Conservation (phyloP, 2,329 filamentous ascomycete species). For the Exophiala sideris region DNA sequence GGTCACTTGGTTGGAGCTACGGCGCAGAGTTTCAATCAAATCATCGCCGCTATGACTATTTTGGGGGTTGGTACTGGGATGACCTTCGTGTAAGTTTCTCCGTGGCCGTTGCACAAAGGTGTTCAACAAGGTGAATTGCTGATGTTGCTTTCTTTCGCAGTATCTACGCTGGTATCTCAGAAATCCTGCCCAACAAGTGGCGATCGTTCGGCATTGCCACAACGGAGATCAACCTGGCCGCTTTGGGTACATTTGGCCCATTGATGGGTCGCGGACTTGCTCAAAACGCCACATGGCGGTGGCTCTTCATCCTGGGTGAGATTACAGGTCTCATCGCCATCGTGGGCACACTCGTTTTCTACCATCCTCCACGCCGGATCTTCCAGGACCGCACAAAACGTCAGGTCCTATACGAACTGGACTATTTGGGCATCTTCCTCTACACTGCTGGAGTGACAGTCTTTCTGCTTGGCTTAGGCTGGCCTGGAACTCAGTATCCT, state of each 20-base stretch:
- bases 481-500: slow-evolving; percentile 40
- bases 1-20: slow-evolving; percentile 38
- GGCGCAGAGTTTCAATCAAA: slow-evolving; percentile 34
- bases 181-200: slow-evolving; percentile 5
- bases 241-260: neutral
- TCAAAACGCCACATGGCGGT: slow-evolving; percentile 1
- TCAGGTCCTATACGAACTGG: slow-evolving; percentile 43
- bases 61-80: slow-evolving; percentile 37
- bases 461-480: slow-evolving; percentile 44
- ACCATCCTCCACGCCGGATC: slow-evolving; percentile 48
- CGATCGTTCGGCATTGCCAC: neutral
- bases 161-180: slow-evolving; percentile 1
- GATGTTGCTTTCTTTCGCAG: neutral
- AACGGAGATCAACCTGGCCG: neutral
- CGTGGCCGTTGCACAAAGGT: neutral
- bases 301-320: slow-evolving; percentile 5
- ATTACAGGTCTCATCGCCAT: neutral
- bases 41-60: slow-evolving; percentile 39
- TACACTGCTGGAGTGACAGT: slow-evolving; percentile 41
- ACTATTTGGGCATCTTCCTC: slow-evolving; percentile 45
- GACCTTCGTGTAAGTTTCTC: slow-evolving; percentile 1
- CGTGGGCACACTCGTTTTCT: slow-evolving; percentile 36
- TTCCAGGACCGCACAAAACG: slow-evolving; percentile 27
- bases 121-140: neutral
- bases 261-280: neutral